These are phyloP conservation scores for Aspergillus pseudoterreus DNA, from an alignment of 2,329 filamentous ascomycete genomes.

Conservation along the genomic window DNA sequence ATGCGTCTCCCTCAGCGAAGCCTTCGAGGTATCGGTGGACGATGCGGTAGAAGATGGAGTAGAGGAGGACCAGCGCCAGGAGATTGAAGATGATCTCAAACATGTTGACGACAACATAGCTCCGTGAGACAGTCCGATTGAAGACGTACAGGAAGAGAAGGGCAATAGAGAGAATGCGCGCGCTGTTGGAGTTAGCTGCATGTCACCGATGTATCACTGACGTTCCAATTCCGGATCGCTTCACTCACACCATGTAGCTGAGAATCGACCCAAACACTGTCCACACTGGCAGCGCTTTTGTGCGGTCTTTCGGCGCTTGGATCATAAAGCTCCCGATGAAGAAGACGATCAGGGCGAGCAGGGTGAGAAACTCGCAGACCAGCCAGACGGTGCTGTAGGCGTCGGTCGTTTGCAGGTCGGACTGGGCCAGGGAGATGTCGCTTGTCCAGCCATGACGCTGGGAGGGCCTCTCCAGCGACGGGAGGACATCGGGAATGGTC, in stretches of 20 bases:
- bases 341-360: constrained; percentile 16
- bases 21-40: constrained; percentile 16
- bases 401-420: not conserved
- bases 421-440: not conserved
- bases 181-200: constrained; percentile 3
- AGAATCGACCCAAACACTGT: constrained; percentile 13
- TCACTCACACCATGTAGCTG: constrained; percentile 11
- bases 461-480: not conserved
- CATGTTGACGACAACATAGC: constrained; percentile 19
- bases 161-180: constrained; percentile 7
- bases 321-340: constrained; percentile 17
- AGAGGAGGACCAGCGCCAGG: constrained; percentile 10
- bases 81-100: constrained; percentile 16
- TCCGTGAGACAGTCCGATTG: constrained; percentile 13
- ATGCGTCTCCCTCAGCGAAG: constrained; percentile 10
- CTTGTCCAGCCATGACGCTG: not conserved
- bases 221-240: not conserved
- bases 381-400: constrained; percentile 8
- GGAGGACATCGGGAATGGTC: not conserved
- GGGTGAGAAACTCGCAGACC: constrained; percentile 15
- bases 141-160: constrained; percentile 14
- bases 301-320: constrained; percentile 4
- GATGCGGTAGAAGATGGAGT: constrained; percentile 19
- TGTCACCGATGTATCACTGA: not conserved
- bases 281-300: constrained; percentile 6